Conservation (phyloP, 257 asterid genomes). For the Petunia axillaris region DNA sequence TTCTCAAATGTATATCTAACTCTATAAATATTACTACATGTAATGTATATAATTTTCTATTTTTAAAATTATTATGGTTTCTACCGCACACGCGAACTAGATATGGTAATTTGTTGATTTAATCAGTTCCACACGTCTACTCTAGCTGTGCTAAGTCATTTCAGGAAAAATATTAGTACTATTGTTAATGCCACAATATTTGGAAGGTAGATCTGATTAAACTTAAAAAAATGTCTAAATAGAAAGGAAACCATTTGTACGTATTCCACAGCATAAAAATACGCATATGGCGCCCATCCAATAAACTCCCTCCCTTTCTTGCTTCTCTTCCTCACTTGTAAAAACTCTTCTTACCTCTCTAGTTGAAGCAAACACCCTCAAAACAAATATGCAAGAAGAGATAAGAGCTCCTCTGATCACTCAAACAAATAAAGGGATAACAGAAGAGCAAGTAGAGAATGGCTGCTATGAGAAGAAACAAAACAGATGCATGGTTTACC, state of each 20-base stretch:
- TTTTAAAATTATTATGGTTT: no score
- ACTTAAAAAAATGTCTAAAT: not conserved
- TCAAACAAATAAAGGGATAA: slow-evolving; percentile 32
- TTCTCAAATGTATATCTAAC: not conserved
- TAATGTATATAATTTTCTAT: no score
- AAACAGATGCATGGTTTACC: slow-evolving; percentile 73
- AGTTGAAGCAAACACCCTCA: not conserved
- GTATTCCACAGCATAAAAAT: not conserved
- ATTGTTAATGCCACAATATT: not conserved
- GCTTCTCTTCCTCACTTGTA: not conserved
- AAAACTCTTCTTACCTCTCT: not conserved
- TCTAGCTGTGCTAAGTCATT: slow-evolving; percentile 16
- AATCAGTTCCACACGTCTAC: not conserved
- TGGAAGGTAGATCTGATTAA: not conserved
- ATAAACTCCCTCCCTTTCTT: not conserved
- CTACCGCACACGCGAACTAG: no score
- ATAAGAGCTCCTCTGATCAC: slow-evolving; percentile 55
- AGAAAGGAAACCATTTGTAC: not conserved
- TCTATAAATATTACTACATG: no score
- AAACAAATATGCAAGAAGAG: slow-evolving; percentile 41
- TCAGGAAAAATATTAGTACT: no score
- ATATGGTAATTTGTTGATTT: not conserved
- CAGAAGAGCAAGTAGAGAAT: slow-evolving; percentile 25
- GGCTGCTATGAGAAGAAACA: slow-evolving; percentile 40
- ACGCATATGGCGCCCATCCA: slow-evolving; percentile 10